phyloP scores from a whole-genome alignment of 75 land plant species.

The Pinus albicaulis region DNA sequence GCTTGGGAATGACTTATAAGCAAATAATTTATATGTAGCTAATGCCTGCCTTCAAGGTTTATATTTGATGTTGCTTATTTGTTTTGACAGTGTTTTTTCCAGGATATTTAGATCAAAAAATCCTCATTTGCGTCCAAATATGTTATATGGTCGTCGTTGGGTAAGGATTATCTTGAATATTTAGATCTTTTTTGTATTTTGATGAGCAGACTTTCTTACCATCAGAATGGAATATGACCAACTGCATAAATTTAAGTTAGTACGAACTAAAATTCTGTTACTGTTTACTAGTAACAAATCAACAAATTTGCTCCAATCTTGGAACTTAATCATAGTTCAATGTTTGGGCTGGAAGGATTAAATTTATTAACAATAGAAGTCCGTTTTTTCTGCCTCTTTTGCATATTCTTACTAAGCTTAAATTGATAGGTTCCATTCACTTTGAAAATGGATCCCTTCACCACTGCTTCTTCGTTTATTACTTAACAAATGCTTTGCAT shows the following conservation, averaged over 20 bases:
- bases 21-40: neutral
- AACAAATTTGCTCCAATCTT: neutral
- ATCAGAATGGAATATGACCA: neutral
- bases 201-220: neutral
- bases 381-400: neutral
- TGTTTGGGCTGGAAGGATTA: neutral
- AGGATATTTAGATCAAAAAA: conserved; percentile 65
- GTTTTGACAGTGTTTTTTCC: conserved; percentile 54
- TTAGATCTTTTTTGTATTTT: neutral
- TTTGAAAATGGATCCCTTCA: neutral
- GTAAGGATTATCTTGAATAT: conserved; percentile 30
- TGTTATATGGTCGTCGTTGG: conserved; percentile 78
- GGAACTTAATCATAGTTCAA: neutral
- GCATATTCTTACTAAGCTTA: neutral
- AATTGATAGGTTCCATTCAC: neutral
- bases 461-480: neutral
- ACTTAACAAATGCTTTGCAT: neutral
- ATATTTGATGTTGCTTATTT: neutral
- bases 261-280: neutral
- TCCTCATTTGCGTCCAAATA: conserved; percentile 48
- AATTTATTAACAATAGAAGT: neutral
- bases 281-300: neutral
- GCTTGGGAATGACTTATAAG: neutral
- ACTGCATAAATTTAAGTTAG: neutral
- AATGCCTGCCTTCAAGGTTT: conserved; percentile 1